Base-by-base conservation (phyloP, 345 rosid genomes). In the Eucalyptus regnans region DNA sequence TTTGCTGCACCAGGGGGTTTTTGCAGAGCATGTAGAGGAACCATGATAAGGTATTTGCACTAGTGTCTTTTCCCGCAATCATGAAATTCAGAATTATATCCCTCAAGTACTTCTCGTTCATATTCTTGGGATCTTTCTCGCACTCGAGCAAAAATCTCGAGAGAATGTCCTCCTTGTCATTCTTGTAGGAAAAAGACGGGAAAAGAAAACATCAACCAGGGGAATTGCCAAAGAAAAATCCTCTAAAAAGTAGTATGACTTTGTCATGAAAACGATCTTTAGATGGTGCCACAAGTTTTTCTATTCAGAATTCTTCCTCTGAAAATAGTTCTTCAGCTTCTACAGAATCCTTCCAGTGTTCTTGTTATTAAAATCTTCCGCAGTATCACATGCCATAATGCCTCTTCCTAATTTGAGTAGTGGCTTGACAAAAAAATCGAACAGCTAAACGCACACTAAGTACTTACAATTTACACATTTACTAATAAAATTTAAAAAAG, bases 41-140 rank as follows among this genome's bases (percentile, higher is more conserved):
- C 98, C 98, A 96, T 3, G 95, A 94, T 48, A 97, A 92, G 20
- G 97, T 83, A 49, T 88, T 91, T 23, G 95, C 96, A 8, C 90
- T 93, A 7, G 96, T 86, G 68, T 97, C 99, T 91, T 96, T 97
- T 27, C 98, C 97, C 17, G 99, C 98, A 18, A 95, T 90, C 94
- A 96, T 93, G 51, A 95, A 95, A 86, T 88, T 96, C 88, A 97
- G 89, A 66, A 95, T 95, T 54, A 96, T 95, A 89, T 97, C 99
- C 29, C 96, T 93, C 88, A 97, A 76, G 87, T 97, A 96, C 87
- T 92, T 88, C 50, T 96, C 97, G n/a, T 92, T 93, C 97, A 95
- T 95, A 13, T 50, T 89, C 90, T 93, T 92, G 2, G 97, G 97
- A 85, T 93, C 94, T 88, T 94, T 93, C 92, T 94, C 92, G 58